Evolutionary conservation across 1,139 yeast species (phyloP), one percentile per base, ranked within the genome.

Genomic region (Hemisphaericaspora subhashii): DNA sequence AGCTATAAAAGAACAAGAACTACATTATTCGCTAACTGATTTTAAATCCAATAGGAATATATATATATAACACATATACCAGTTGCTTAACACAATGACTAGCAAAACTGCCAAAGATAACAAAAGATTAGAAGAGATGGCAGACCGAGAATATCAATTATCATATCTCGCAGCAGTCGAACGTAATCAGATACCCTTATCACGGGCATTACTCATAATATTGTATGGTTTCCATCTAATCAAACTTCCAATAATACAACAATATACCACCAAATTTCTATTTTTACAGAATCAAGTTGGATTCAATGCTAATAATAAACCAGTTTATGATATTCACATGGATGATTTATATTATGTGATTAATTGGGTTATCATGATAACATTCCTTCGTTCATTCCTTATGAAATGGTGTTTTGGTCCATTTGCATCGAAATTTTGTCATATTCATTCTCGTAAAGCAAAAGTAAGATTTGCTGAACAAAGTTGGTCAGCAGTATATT

Each of bases 391-490:
- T 46, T 74, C 86, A 3, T 60, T 74, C 21, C 53, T 79, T 32
- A 83, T 86, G 81, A 72, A 75, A 40, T 77, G 68, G 52, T 49
- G 77, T 9, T 73, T 84, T 41, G 69, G 66, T 36, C 90, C 90
- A 13, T 53, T 81, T 43, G 89, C 88, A 2, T 47, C 55, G 12
- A 41, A 55, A n/a, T 45, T 55, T 31, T 63, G 69, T 40, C 67
- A 76, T 13, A 79, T 86, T 41, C 60, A 61, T 31, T 66, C 75
- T 2, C 57, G 56, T 12, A 81, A 78, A 53, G 77, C 82, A 2
- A 66, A 70, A 33, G 76, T 76, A 38, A 72, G 96, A 45, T 88
- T 86, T 54, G 84, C 88, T 39, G 97, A 89, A 62, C 96, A 88
- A 65, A 81, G 89, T 42, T 89, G 96, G 96, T 69, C 79, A 26